Evolutionary conservation across 2,329 filamentous ascomycete species (phyloP).

Genomic region (Ascochyta rabiei): DNA sequence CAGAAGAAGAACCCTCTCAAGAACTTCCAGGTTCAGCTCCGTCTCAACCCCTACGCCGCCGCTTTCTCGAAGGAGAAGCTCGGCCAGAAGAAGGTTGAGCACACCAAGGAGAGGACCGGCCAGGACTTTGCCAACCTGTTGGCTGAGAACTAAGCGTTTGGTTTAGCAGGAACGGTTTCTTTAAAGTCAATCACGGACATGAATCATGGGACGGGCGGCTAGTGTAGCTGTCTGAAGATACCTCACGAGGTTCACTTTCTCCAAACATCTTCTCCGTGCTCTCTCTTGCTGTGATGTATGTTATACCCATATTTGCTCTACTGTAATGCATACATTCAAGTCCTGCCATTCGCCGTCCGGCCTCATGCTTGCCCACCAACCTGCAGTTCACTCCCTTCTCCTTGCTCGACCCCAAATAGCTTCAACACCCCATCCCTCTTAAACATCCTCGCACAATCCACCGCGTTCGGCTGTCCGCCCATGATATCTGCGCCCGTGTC

Average conservation of each 20-base stretch:
- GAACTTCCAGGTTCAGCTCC: constrained; percentile 98
- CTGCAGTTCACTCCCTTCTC: constrained; percentile 13
- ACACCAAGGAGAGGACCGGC: constrained; percentile 63
- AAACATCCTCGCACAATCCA: constrained; percentile 57
- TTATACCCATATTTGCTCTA: constrained; percentile 13
- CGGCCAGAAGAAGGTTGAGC: constrained; percentile 70
- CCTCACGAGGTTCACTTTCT: constrained; percentile 12
- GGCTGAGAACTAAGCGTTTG: constrained; percentile 54
- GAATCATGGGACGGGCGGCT: constrained; percentile 32
- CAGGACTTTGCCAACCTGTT: constrained; percentile 58
- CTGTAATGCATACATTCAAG: neutral
- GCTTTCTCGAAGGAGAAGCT: constrained; percentile 87
- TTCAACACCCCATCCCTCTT: constrained; percentile 44
- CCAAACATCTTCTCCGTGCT: constrained; percentile 3
- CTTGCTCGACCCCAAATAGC: constrained; percentile 37
- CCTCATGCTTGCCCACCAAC: neutral
- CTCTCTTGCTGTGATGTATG: constrained; percentile 7
- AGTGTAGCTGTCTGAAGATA: constrained; percentile 39
- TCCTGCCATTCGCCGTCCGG: neutral
- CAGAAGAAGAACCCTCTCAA: constrained; percentile 99
- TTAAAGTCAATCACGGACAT: constrained; percentile 29
- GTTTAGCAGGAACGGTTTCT: constrained; percentile 31
- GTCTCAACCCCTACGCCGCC: constrained; percentile 96
- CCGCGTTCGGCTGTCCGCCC: constrained; percentile 53
- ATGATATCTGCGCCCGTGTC: constrained; percentile 51